Base-by-base conservation (phyloP, 768 basidiomycete species). In the Suillus plorans region DNA sequence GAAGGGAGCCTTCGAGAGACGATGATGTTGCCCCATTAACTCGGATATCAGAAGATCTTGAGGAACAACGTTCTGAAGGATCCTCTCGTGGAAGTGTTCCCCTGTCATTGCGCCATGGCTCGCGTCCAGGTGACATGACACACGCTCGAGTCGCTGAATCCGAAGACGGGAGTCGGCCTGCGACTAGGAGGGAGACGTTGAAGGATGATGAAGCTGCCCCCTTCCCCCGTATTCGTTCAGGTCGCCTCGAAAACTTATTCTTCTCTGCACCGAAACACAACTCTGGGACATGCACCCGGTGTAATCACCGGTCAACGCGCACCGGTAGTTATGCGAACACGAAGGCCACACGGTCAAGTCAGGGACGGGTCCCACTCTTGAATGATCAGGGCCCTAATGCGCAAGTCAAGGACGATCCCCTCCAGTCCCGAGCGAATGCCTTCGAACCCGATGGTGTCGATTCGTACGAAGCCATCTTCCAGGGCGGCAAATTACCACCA, bases 201-300 rank as follows among this genome's bases (percentile, higher is more conserved):
- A 68, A 62, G 58, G 60, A 52, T n/a, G 74, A 74, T 53, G 66
- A 69, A 9, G 80, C 79, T 34, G 82, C 87, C 0, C 88, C 91
- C 1, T 94, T 97, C 79, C 95, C 95, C 0, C 85, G 87, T 65
- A 95, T 95, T 53, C 86, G 90, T 25, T 93, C 91, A 10, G 86
- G 86, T 52, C 86, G 84, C 50, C 82, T 94, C 45, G 93, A 97
- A 72, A 82, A 85, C 0, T 76, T 95, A 60, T 95, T 96, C 79
- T 94, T 92, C 76, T 87, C 87, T 55, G 86, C 89, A 2, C 89
- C 91, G 3, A 87, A 86, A 52, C 93, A 95, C 68, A 86, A 93
- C 68, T 81, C 84, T 22, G 81, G 82, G 65, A 90, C 88, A 3
- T 92, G 91, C 71, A 81, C 80, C 3, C 82, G 88, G 60, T 94